Conservation (phyloP, 768 basidiomycete species). For the Tylopilus plumbeoviolaceoides region DNA sequence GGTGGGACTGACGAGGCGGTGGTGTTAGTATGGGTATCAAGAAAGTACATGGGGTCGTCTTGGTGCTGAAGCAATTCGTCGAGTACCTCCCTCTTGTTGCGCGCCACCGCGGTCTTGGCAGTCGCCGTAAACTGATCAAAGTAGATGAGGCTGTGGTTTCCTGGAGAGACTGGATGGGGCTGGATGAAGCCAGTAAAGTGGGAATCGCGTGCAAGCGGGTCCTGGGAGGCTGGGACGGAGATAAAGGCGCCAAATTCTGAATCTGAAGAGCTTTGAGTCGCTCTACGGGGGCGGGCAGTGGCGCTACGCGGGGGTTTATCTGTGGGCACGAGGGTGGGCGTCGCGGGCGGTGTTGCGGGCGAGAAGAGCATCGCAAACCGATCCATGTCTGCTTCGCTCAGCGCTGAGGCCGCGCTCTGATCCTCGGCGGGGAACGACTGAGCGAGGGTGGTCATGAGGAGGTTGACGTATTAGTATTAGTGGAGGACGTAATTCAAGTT, state of each 20-base stretch:
- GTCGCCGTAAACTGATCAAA: conserved; percentile 58
- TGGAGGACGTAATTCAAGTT: too few species aligned
- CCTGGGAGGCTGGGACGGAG: conserved; percentile 48
- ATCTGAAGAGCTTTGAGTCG: conserved; percentile 30
- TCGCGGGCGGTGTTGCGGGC: conserved; percentile 34
- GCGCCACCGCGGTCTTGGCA: conserved; percentile 52
- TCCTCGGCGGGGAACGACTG: too few species aligned
- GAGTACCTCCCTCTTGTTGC: conserved; percentile 49
- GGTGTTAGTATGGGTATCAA: conserved; percentile 21
- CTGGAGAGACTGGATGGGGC: neutral
- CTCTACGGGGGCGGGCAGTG: conserved; percentile 7
- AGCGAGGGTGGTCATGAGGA: too few species aligned
- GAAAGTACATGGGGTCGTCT: conserved; percentile 68
- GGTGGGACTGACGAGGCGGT: neutral
- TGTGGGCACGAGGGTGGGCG: conserved; percentile 12
- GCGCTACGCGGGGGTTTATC: neutral
- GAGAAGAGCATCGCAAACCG: conserved; percentile 43
- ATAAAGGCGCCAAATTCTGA: conserved; percentile 64
- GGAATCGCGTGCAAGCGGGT: conserved; percentile 33
- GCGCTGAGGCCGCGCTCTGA: neutral
- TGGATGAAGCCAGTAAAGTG: neutral
- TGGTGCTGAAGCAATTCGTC: conserved; percentile 64
- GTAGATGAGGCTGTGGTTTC: conserved; percentile 40
- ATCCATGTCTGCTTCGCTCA: conserved; percentile 30
- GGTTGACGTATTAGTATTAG: too few species aligned